These are phyloP conservation scores for Solanum hybrid DNA, from an alignment of 305 asterid species.

Conservation along the genomic window DNA sequence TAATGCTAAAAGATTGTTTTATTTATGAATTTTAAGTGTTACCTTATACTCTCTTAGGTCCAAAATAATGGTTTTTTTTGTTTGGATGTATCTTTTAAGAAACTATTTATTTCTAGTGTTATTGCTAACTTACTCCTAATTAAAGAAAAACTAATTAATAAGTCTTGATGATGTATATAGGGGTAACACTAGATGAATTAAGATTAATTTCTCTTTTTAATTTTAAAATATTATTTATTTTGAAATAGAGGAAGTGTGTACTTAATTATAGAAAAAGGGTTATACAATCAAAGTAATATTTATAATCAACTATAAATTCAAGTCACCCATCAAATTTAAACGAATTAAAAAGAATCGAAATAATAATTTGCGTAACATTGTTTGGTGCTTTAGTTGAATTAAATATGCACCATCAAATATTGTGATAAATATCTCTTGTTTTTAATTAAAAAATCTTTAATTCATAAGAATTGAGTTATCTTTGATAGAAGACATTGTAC, in stretches of 20 bases:
- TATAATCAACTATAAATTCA: background rate
- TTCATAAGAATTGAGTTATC: too few species aligned
- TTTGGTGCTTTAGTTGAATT: background rate
- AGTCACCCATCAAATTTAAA: background rate
- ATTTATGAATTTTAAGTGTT: background rate
- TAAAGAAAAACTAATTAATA: background rate
- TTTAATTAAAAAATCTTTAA: background rate
- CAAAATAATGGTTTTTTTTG: background rate
- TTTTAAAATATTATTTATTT: background rate
- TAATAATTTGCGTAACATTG: background rate
- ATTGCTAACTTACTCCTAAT: background rate
- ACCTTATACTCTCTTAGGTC: background rate
- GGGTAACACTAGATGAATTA: background rate
- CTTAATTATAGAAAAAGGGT: background rate
- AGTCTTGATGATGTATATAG: background rate
- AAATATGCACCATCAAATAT: background rate
- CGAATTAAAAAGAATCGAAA: background rate
- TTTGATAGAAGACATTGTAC: background rate
- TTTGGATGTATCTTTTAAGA: background rate
- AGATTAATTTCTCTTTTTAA: background rate
- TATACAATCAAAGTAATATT: background rate
- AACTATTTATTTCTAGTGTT: background rate
- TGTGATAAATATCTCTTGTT: background rate
- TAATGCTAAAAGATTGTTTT: background rate
- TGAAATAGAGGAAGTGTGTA: fast-evolving